Evolutionary conservation across 2,329 filamentous ascomycete species (phyloP).

Genomic region (Akanthomyces muscarius): DNA sequence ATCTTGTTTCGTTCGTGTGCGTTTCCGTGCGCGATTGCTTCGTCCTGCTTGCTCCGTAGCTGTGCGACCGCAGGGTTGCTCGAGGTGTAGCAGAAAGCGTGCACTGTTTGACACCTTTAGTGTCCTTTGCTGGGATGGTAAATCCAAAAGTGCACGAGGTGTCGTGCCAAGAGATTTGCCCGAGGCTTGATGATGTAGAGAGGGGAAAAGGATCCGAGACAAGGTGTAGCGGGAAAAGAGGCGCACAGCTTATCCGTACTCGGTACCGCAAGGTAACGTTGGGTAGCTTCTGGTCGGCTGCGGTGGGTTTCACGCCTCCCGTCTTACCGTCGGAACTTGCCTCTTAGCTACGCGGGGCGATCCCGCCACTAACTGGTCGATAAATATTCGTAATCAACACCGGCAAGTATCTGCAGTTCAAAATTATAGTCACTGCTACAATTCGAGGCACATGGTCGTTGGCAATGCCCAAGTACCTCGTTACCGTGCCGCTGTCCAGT

Average conservation of each 20-base stretch:
- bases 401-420: not conserved
- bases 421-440: not conserved
- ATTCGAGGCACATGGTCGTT: too few species aligned
- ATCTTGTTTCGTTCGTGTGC: conserved; percentile 17
- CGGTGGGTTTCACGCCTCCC: not conserved
- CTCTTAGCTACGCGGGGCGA: not conserved
- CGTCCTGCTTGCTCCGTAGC: not conserved
- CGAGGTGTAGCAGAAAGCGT: not conserved
- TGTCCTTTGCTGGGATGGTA: not conserved
- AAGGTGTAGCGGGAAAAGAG: not conserved
- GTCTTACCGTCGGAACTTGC: not conserved
- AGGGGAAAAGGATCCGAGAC: not conserved
- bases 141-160: not conserved
- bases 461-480: too few species aligned
- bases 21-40: not conserved
- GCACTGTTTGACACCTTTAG: not conserved
- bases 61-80: not conserved
- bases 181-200: not conserved
- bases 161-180: not conserved
- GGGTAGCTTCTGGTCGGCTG: conserved; percentile 2
- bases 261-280: too few species aligned
- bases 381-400: not conserved
- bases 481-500: not conserved
- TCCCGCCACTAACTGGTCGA: not conserved
- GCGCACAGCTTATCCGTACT: not conserved